phyloP scores from a whole-genome alignment of 1,139 yeast species.

The Geotrichum europaeum region DNA sequence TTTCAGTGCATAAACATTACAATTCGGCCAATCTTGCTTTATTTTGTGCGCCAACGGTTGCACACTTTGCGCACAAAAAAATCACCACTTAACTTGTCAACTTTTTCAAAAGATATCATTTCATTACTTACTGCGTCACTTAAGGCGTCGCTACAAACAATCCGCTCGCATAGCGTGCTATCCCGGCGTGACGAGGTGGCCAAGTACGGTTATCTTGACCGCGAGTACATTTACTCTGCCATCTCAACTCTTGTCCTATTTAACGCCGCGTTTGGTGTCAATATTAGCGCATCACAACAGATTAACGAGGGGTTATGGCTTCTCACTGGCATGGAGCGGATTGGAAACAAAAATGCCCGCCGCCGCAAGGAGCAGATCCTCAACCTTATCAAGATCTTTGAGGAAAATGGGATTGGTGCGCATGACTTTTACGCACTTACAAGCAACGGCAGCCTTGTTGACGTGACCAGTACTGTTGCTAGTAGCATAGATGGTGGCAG shows the following conservation, averaged over 20 bases:
- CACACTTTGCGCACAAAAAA: constrained; percentile 42
- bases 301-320: constrained; percentile 7
- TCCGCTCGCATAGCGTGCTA: constrained; percentile 41
- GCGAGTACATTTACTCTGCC: constrained; percentile 77
- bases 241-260: constrained; percentile 71
- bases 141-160: constrained; percentile 76
- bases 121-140: constrained; percentile 71
- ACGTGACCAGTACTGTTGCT: neutral
- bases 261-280: constrained; percentile 78
- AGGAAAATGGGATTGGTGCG: constrained; percentile 7
- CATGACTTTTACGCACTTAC: neutral
- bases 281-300: constrained; percentile 26
- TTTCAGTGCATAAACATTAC: constrained; percentile 82
- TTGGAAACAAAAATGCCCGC: constrained; percentile 5
- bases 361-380: constrained; percentile 3
- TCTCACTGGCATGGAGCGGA: constrained; percentile 1
- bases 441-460: neutral
- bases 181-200: constrained; percentile 53
- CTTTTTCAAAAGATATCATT: constrained; percentile 63
- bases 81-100: constrained; percentile 59
- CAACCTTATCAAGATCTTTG: constrained; percentile 8
- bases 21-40: constrained; percentile 72
- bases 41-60: constrained; percentile 66
- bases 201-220: constrained; percentile 80
- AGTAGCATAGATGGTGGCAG: neutral